A percentile compares a stretch with the other conserved stretches of the same genome.
Conservation (phyloP, 129 eudicot genomes). For the Flaveria bidentis region DNA sequence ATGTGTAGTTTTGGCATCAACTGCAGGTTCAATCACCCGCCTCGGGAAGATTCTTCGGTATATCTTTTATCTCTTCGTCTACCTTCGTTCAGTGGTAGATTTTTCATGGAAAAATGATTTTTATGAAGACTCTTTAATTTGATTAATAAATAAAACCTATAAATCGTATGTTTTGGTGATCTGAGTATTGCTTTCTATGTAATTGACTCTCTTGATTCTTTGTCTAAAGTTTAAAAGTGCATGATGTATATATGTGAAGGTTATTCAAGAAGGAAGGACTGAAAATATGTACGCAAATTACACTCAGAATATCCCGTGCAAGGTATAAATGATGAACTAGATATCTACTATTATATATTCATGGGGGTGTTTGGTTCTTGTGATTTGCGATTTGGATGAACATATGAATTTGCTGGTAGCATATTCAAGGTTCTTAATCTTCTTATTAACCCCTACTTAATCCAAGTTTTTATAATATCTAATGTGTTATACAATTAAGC, state of each 20-base stretch:
- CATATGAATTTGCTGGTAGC: not conserved
- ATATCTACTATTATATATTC: not conserved
- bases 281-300: not conserved
- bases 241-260: not conserved
- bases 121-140: not conserved
- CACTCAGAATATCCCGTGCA: not conserved
- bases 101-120: not conserved
- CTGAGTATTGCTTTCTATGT: too few species aligned
- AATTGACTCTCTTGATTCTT: not conserved
- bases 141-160: not conserved
- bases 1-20: not conserved
- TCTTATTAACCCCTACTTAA: not conserved
- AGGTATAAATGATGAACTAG: not conserved
- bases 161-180: not conserved
- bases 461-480: too few species aligned
- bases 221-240: too few species aligned
- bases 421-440: not conserved
- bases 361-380: not conserved
- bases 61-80: not conserved
- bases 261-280: not conserved
- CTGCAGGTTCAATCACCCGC: constrained; percentile 1
- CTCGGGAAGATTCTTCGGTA: not conserved
- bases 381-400: not conserved
- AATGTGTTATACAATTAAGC: too few species aligned
- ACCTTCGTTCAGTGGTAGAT: not conserved